Percentiles rank a stretch among this genome's conserved stretches.
phyloP scores from a whole-genome alignment of 345 rosid species.

The Sisymbrium altissimum region DNA sequence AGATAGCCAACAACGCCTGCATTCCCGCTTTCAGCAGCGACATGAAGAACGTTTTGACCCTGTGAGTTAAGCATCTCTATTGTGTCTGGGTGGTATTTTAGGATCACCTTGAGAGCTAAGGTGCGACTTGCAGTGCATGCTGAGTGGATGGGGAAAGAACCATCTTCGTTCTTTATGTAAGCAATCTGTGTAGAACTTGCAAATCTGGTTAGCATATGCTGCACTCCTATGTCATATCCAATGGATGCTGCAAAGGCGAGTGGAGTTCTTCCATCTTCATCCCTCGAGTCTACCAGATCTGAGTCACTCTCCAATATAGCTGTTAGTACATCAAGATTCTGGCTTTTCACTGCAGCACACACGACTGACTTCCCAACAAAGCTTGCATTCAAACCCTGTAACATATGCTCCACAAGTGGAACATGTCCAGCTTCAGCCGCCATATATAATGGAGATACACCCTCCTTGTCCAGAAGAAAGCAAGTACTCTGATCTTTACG shows the following conservation, averaged over 20 bases:
- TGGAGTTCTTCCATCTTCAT: constrained; percentile 26
- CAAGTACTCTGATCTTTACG: neutral
- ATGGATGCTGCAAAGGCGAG: constrained; percentile 17
- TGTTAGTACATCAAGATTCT: constrained; percentile 19
- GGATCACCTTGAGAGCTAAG: constrained; percentile 6
- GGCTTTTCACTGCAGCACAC: constrained; percentile 19
- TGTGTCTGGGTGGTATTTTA: constrained; percentile 4
- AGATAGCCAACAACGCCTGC: constrained; percentile 1
- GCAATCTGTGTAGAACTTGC: neutral
- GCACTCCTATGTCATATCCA: constrained; percentile 19
- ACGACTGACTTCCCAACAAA: constrained; percentile 22
- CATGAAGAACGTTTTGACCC: constrained; percentile 22
- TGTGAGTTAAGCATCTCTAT: constrained; percentile 18
- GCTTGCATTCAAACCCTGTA: constrained; percentile 7
- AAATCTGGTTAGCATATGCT: constrained; percentile 2
- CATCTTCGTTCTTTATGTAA: constrained; percentile 13
- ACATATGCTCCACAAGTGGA: neutral
- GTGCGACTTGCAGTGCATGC: neutral
- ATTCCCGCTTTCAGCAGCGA: constrained; percentile 18
- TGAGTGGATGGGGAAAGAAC: constrained; percentile 24
- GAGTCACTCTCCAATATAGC: neutral
- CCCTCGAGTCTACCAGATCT: neutral
- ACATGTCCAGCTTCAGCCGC: constrained; percentile 23
- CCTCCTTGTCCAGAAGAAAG: constrained; percentile 14
- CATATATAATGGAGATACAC: constrained; percentile 23